Evolutionary conservation across 1,139 yeast genomes (phyloP).

Genomic region (Chernovozyma aurita): DNA sequence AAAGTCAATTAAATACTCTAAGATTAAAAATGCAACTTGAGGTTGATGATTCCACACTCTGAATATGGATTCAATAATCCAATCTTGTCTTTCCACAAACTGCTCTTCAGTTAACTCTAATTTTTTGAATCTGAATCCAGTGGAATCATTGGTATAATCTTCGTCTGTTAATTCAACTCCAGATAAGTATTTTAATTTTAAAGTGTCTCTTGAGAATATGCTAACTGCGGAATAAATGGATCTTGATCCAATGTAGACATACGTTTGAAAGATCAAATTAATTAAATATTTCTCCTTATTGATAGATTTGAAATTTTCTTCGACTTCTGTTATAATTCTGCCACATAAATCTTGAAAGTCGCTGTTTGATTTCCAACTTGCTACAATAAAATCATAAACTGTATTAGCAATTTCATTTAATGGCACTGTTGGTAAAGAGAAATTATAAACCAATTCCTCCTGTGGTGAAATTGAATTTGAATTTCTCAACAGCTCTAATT

Average conservation of each 20-base stretch:
- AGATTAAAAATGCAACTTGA: constrained; percentile 69
- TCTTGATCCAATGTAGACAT: constrained; percentile 82
- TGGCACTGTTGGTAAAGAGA: constrained; percentile 34
- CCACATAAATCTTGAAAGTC: constrained; percentile 34
- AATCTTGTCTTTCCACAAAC: constrained; percentile 26
- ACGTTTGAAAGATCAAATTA: constrained; percentile 62
- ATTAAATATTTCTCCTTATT: constrained; percentile 46
- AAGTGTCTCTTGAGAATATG: constrained; percentile 55
- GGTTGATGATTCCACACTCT: constrained; percentile 81
- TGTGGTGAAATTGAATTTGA: constrained; percentile 32
- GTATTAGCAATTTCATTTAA: constrained; percentile 33
- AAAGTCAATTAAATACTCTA: constrained; percentile 57
- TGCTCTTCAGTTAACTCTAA: constrained; percentile 37
- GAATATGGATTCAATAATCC: constrained; percentile 62
- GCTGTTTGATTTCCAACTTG: constrained; percentile 38
- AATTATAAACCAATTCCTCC: constrained; percentile 36
- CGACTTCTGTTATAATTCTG: constrained; percentile 22
- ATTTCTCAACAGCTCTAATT: constrained; percentile 9
- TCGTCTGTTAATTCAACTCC: constrained; percentile 30
- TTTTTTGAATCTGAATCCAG: constrained; percentile 31
- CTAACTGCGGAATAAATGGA: constrained; percentile 83
- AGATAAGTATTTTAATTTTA: constrained; percentile 43
- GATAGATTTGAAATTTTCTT: constrained; percentile 19
- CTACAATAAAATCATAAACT: constrained; percentile 40
- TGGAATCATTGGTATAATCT: constrained; percentile 18